These are phyloP conservation scores for Dysphania ambrosioides DNA, from an alignment of 148 eudicot genomes.

Conservation along the genomic window DNA sequence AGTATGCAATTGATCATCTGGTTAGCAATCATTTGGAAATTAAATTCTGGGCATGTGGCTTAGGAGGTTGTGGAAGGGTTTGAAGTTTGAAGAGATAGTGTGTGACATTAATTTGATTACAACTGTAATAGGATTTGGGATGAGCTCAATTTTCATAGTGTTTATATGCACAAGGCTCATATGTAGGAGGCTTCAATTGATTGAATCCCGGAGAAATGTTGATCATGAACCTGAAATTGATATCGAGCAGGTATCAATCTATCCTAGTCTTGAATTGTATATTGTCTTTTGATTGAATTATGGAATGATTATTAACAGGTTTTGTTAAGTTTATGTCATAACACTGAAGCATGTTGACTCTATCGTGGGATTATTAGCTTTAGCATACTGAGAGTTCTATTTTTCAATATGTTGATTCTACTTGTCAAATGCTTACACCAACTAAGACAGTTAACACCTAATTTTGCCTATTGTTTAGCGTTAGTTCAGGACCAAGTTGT, in stretches of 20 bases:
- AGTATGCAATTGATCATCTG: constrained; percentile 14
- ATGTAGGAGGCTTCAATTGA: constrained; percentile 54
- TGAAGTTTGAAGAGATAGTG: constrained; percentile 29
- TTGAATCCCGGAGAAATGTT: constrained; percentile 37
- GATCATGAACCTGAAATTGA: constrained; percentile 53
- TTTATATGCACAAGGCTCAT: constrained; percentile 70
- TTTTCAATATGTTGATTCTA: background rate
- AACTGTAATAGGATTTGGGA: constrained; percentile 67
- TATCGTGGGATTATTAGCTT: background rate
- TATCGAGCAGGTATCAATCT: constrained; percentile 55
- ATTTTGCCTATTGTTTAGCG: no score
- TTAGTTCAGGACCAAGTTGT: no score
- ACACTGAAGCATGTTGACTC: background rate
- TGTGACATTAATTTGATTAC: constrained; percentile 60
- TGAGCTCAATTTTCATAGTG: constrained; percentile 71
- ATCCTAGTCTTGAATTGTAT: background rate
- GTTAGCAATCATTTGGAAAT: background rate
- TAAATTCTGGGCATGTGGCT: constrained; percentile 15
- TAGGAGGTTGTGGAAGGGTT: constrained; percentile 17
- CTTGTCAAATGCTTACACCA: no score
- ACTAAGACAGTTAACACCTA: no score
- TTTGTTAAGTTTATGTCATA: background rate
- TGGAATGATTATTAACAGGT: background rate
- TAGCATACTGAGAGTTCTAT: background rate
- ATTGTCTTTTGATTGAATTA: background rate